A percentile compares a stretch with the other conserved stretches of the same genome.
These are phyloP conservation scores for Candida odintsovae DNA, from an alignment of 805 yeast genomes.

Conservation along the genomic window DNA sequence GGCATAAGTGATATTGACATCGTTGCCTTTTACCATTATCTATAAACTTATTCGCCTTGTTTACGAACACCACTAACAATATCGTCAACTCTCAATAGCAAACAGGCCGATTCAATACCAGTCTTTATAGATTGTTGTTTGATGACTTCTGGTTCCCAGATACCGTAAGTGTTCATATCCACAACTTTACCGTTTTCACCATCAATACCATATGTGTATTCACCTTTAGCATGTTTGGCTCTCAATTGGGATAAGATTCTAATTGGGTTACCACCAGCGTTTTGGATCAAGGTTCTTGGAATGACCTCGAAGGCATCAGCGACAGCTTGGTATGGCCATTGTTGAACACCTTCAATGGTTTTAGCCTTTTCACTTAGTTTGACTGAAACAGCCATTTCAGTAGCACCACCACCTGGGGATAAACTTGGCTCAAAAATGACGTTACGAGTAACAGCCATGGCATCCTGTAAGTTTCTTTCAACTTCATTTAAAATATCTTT, in stretches of 20 bases:
- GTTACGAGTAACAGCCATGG: constrained; percentile 95
- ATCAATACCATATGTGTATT: constrained; percentile 81
- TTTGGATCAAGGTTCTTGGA: constrained; percentile 95
- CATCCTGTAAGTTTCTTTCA: constrained; percentile 96
- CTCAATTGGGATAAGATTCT: constrained; percentile 83
- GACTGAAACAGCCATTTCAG: constrained; percentile 97
- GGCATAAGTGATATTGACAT: not conserved
- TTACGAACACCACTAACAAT: constrained; percentile 93
- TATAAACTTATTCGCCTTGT: constrained; percentile 1
- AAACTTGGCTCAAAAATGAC: constrained; percentile 91
- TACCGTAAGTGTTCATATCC: constrained; percentile 92
- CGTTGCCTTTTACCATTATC: not conserved
- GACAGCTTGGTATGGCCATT: constrained; percentile 98
- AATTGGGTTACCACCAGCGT: constrained; percentile 96
- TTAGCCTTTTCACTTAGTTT: constrained; percentile 85
- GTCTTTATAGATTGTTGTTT: constrained; percentile 96
- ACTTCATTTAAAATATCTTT: constrained; percentile 95
- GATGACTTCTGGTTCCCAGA: constrained; percentile 99
- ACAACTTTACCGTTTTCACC: constrained; percentile 93
- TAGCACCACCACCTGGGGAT: constrained; percentile 99
- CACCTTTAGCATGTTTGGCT: constrained; percentile 94
- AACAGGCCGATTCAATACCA: constrained; percentile 95
- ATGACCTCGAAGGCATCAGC: constrained; percentile 98
- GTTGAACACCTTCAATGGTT: constrained; percentile 88
- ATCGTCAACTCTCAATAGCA: constrained; percentile 93